phyloP scores from a whole-genome alignment of 768 basidiomycete species.

The Pisolithus tinctorius region DNA sequence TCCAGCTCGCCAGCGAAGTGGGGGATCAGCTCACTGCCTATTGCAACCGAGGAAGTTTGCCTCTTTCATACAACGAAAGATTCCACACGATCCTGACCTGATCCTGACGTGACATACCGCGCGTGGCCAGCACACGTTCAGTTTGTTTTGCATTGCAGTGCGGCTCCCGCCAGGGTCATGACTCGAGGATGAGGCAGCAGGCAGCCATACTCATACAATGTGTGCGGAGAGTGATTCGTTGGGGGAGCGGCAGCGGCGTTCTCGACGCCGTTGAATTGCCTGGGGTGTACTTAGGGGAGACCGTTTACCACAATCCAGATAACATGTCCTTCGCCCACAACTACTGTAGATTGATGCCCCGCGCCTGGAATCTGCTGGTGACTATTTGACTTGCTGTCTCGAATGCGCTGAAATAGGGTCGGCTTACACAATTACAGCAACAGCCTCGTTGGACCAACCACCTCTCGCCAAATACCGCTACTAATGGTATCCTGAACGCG shows the following conservation, averaged over 20 bases:
- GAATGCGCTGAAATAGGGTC: not conserved
- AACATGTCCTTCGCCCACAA: not conserved
- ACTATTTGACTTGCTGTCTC: not conserved
- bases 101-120: not conserved
- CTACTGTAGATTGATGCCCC: not conserved
- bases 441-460: constrained; percentile 19
- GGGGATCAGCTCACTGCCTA: too few species aligned
- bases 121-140: not conserved
- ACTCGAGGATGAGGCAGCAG: too few species aligned
- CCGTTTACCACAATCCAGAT: not conserved
- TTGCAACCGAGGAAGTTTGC: not conserved
- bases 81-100: not conserved
- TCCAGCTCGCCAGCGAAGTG: too few species aligned
- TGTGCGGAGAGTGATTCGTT: too few species aligned
- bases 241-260: too few species aligned
- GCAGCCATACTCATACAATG: too few species aligned
- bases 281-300: not conserved
- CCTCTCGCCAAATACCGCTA: not conserved
- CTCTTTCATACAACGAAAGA: not conserved
- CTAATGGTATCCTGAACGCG: not conserved
- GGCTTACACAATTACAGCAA: not conserved
- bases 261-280: not conserved
- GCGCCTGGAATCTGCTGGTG: not conserved
- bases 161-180: not conserved
- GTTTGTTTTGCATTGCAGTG: not conserved